phyloP scores from a whole-genome alignment of 2,329 filamentous ascomycete species.

The Trichoderma aggressivum region DNA sequence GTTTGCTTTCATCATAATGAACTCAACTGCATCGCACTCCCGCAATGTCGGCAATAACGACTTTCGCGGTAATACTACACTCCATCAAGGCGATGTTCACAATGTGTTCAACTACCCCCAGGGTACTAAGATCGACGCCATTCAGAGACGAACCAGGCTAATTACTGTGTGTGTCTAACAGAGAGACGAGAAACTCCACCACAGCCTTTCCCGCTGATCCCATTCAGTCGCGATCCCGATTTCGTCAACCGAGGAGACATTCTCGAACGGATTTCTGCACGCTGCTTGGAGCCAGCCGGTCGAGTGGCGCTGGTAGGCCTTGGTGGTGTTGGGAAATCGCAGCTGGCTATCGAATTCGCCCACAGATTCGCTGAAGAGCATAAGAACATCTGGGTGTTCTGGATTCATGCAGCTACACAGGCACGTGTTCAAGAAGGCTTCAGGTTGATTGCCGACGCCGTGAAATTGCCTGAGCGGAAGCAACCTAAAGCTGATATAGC shows the following conservation, averaged over 20 bases:
- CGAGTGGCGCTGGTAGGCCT: constrained; percentile 34
- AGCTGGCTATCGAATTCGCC: constrained; percentile 1
- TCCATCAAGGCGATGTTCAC: not conserved
- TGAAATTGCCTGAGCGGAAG: not conserved
- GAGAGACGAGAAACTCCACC: not conserved
- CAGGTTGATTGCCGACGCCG: not conserved
- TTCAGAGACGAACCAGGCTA: not conserved
- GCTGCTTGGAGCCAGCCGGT: constrained; percentile 20
- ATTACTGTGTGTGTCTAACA: not conserved
- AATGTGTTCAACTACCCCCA: not conserved
- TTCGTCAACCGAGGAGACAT: constrained; percentile 32
- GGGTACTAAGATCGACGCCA: not conserved
- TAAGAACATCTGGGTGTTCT: not conserved
- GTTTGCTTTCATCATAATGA: too few relatives aligned
- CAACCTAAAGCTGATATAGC: constrained; percentile 23
- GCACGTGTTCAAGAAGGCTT: not conserved
- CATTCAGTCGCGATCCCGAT: constrained; percentile 32
- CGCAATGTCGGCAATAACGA: not conserved
- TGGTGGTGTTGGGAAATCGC: constrained; percentile 31
- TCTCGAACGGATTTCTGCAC: constrained; percentile 24
- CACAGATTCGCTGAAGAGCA: not conserved
- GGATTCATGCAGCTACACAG: not conserved
- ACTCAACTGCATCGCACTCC: too few relatives aligned
- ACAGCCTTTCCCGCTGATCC: constrained; percentile 17
- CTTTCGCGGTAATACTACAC: not conserved